Evolutionary conservation across 2,329 filamentous ascomycete species (phyloP), one percentile per base, ranked within the genome.

Genomic region (Tolypocladium endophyticum): DNA sequence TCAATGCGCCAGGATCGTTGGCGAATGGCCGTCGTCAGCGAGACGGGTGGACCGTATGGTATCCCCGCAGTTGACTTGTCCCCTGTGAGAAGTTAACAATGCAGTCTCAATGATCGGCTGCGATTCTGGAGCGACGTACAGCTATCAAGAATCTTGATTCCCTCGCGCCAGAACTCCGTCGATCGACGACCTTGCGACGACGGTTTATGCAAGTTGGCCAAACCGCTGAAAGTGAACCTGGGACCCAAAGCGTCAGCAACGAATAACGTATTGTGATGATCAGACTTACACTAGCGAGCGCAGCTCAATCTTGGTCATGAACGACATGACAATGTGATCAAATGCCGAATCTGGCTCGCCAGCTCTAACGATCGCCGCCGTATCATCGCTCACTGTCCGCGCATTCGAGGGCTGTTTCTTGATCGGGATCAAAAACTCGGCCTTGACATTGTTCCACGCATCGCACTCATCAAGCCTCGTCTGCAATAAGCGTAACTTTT

Each of bases 401-500:
- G 73, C 72, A 33, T 77, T 76, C 16, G 75, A 77, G 0, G 73
- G 66, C 60, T 81, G 78, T 60, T 79, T 82, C 56, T 76, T 79
- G 58, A 87, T 78, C 0, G 85, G 84, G 47, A 87, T 72, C 8
- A 80, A 66, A 53, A 86, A 74, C 59, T 83, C 78, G 0, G 78
- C 74, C 14, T 77, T 75, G 52, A 76, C 69, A 25, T 77, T 70
- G 63, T 77, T 66, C 81, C 79, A 83, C 60, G 77, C 73, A 55
- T 80, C 74, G 45, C 79, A 77, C 28, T 81, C 74, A 61, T 90
- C 87, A 67, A 90, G 76, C 50, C 79, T 80, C 45, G 75, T 73
- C 68, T 90, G 86, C 64, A 92, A 76, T 8, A 76, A 74, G 45
- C 78, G 78, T 25, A 90, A 75, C 67, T 91, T 91, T 58, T 81